Base-by-base conservation (phyloP, 805 yeast genomes). In the Blastobotrys robertii region DNA sequence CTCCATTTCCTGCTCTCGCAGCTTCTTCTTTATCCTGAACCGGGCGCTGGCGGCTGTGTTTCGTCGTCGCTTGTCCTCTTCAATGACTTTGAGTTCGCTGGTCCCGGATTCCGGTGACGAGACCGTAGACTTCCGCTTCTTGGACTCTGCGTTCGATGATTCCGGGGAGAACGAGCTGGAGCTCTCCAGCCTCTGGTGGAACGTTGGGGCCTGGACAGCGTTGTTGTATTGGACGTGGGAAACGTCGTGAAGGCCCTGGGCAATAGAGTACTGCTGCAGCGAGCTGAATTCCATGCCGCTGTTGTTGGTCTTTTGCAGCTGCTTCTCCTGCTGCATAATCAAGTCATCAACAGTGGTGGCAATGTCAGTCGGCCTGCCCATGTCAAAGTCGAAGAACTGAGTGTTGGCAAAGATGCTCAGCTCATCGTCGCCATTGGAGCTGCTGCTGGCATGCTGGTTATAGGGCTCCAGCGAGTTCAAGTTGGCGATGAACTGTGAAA, bases 41-140 rank as follows among this genome's bases (percentile, higher is more conserved):
- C 97, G 71, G 3, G 97, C 97, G 14, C 90, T 79, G 1, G 98
- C 97, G 1, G 92, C 95, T 0, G 96, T 87, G 64, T 87, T 88
- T 54, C 94, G 74, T 50, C 82, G 76, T 48, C 95, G 74, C 64
- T 85, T 90, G 56, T 83, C 92, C 37, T 70, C 72, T 45, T 75
- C 79, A 15, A 72, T 67, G 19, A 60, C 50, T 11, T 19, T 19
- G 25, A 19, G 25, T 4, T 19, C 25, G 25, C 6, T 19, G 25
- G 25, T 4, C 6, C 25, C 25, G 6, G 25, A 19, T 4, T 32
- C 32, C n/a, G 13, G 13, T 13, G 29, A 8, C 3, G 12, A 12
- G 4, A 16, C 19, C 7, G 29, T 10, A 3, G 38, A 4, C 37
- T 40, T 40, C 19, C 43, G 19, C 38, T 40, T 40, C 33, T 34